Conservation (phyloP, 2,329 filamentous ascomycete genomes). For the Trichothecium sympodiale region DNA sequence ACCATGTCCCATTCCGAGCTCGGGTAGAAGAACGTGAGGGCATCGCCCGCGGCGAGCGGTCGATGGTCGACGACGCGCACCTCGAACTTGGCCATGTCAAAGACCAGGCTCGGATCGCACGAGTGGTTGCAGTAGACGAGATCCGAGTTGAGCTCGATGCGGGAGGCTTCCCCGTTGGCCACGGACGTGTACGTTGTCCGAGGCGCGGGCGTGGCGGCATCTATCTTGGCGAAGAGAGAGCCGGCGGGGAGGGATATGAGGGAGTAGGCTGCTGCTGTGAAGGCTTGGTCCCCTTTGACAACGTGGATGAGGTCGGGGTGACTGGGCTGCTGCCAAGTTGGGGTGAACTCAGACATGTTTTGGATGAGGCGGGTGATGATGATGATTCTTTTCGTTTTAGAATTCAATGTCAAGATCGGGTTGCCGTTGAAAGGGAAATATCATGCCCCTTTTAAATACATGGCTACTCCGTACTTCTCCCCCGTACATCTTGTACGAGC, state of each 20-base stretch:
- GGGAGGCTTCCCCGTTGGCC: neutral
- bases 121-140: slow-evolving; percentile 5
- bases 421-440: too few relatives aligned
- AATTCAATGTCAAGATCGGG: too few relatives aligned
- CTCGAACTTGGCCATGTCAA: slow-evolving; percentile 2
- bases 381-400: neutral
- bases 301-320: slow-evolving; percentile 2
- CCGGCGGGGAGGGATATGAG: slow-evolving; percentile 1
- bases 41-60: neutral
- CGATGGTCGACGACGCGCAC: slow-evolving; percentile 1
- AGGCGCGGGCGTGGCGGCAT: neutral
- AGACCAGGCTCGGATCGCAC: slow-evolving; percentile 2
- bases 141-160: slow-evolving; percentile 3
- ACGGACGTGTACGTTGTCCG: slow-evolving; percentile 2
- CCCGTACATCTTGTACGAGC: too few relatives aligned
- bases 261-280: slow-evolving; percentile 1
- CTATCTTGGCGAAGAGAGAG: slow-evolving; percentile 1
- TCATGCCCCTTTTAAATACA: too few relatives aligned
- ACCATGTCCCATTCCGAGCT: slow-evolving; percentile 2
- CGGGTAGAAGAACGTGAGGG: slow-evolving; percentile 4
- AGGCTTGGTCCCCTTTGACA: slow-evolving; percentile 2
- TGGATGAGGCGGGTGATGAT: too few relatives aligned
- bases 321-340: slow-evolving; percentile 3
- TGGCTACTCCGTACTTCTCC: too few relatives aligned
- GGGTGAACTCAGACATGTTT: slow-evolving; percentile 1